Evolutionary conservation across 768 basidiomycete genomes (phyloP), one percentile per base, ranked within the genome.

Genomic region (Amanita polypyramis): DNA sequence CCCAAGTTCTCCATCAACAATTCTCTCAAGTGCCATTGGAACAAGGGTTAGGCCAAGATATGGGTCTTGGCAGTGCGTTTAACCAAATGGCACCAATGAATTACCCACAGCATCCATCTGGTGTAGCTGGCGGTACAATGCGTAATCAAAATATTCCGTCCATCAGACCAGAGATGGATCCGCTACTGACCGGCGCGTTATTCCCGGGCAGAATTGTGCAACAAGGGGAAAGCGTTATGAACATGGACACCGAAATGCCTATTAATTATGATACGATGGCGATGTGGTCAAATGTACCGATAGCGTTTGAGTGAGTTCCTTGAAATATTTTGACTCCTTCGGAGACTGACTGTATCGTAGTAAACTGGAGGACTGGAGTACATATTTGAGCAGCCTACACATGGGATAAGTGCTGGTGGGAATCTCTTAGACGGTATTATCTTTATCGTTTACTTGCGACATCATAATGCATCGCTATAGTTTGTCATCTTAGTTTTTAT

Each of bases 241-340:
- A 34, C 42, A 33, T 37, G 12, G 30, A 39, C 12, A 49, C 49
- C 21, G 51, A 55, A 14, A n/a, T 43, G 1, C 49, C 38, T 34
- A 59, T 73, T 45, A 72, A 80, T 54, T 64, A 64, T 43, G 75
- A 75, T 53, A 72, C 76, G 34, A 71, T 80, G 41, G 70, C 74
- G 21, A 80, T 85, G 79, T 85, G 83, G 82, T 79, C 77, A 1
- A 72, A 66, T 51, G 77, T 80, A n/a, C 80, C 82, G 1, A 68
- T 72, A 9, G 74, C 77, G 14, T 81, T 81, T 54, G 79, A 80
- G 82, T 84, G 58, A 60, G 81, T 66, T 5, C 45, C 17, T 48
- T 51, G n/a, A 42, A 39, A 37, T 34, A 35, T 21, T 52, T 12
- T 30, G 9, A 21, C 6, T 47, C 43, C 36, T 14, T 21, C 37